These are phyloP conservation scores for Plasmopara muralis DNA, from an alignment of 352 stramenopile species.

Conservation along the genomic window DNA sequence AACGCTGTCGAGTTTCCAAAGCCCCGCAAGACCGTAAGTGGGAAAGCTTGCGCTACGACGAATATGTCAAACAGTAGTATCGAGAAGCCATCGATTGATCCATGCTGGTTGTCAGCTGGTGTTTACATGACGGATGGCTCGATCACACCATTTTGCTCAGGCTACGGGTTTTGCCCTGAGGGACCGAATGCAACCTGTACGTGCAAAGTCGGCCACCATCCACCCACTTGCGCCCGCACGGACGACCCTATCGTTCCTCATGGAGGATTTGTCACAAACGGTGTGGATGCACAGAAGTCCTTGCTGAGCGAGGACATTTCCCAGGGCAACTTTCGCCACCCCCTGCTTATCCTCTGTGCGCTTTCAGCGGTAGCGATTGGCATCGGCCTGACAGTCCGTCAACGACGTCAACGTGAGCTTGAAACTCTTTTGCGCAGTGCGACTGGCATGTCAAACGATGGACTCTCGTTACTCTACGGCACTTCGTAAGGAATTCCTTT, in stretches of 20 bases:
- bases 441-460: not conserved
- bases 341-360: constrained; percentile 23
- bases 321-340: constrained; percentile 6
- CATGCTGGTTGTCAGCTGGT: constrained; percentile 69
- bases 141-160: constrained; percentile 66
- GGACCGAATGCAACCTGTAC: constrained; percentile 61
- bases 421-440: constrained; percentile 8
- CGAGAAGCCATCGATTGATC: constrained; percentile 54
- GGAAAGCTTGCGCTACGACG: constrained; percentile 12
- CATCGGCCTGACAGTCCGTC: constrained; percentile 10
- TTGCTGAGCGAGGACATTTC: constrained; percentile 3
- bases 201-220: constrained; percentile 33
- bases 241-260: constrained; percentile 32
- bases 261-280: constrained; percentile 9
- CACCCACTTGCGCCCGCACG: constrained; percentile 36
- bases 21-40: constrained; percentile 22
- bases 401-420: constrained; percentile 10
- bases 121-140: constrained; percentile 41
- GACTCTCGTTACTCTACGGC: constrained; percentile 11
- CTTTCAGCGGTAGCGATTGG: constrained; percentile 20
- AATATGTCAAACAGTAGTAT: constrained; percentile 4
- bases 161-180: constrained; percentile 53
- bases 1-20: constrained; percentile 37
- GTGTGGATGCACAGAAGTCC: constrained; percentile 1
- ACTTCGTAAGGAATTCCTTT: constrained; percentile 11